These are phyloP conservation scores for Aplosporella prunicola DNA, from an alignment of 2,329 filamentous ascomycete genomes.

Conservation along the genomic window DNA sequence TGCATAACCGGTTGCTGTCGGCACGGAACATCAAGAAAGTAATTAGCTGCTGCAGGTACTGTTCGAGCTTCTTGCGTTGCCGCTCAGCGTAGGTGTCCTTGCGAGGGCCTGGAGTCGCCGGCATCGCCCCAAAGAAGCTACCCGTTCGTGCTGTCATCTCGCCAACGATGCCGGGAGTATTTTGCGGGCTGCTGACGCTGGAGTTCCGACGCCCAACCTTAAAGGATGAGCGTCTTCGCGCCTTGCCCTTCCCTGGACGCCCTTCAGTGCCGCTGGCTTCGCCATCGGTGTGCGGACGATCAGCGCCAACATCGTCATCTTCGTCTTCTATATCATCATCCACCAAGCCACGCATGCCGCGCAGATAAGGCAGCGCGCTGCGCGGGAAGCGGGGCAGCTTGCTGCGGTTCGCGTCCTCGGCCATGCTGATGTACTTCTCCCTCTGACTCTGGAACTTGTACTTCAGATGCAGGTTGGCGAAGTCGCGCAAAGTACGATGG, in stretches of 20 bases:
- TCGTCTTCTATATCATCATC: conserved; percentile 58
- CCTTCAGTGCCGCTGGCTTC: conserved; percentile 62
- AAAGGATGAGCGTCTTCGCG: conserved; percentile 50
- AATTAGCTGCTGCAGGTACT: conserved; percentile 88
- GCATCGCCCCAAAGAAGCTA: conserved; percentile 32
- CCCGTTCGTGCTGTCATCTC: conserved; percentile 23
- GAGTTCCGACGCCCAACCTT: conserved; percentile 50
- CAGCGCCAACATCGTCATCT: conserved; percentile 58
- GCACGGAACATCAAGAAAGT: conserved; percentile 93
- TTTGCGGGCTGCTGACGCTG: conserved; percentile 34
- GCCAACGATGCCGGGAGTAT: conserved; percentile 17
- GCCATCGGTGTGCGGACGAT: conserved; percentile 46
- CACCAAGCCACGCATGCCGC: conserved; percentile 62
- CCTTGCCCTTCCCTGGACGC: too few species aligned
- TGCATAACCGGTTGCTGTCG: conserved; percentile 90
- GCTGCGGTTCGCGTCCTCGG: conserved; percentile 56
- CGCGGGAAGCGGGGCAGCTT: conserved; percentile 86
- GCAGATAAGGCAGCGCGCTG: conserved; percentile 80
- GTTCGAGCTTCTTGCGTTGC: conserved; percentile 77
- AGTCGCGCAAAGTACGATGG: conserved; percentile 76
- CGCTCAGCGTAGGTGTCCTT: conserved; percentile 60
- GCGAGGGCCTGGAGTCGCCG: conserved; percentile 24
- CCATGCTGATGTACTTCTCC: conserved; percentile 67
- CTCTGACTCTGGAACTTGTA: conserved; percentile 83
- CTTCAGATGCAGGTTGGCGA: conserved; percentile 83